A percentile compares a stretch with the other conserved stretches of the same genome.
Conservation (phyloP, 2,329 filamentous ascomycete genomes). For the Bipolaris zeicola region DNA sequence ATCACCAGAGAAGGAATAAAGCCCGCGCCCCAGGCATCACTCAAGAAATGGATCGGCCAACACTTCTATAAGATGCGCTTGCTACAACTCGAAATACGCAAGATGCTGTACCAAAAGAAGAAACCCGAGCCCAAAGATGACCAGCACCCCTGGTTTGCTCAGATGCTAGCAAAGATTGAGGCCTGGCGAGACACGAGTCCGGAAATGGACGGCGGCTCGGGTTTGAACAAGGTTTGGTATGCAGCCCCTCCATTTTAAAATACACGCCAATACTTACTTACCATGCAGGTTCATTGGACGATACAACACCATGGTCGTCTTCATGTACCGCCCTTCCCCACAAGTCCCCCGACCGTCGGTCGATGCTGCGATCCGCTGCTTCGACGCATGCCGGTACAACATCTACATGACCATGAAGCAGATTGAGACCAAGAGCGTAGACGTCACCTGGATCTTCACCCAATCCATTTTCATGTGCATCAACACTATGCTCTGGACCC, state of each 20-base stretch:
- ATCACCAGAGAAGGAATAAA: slow-evolving; percentile 80
- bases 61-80: slow-evolving; percentile 93
- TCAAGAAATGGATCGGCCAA: slow-evolving; percentile 86
- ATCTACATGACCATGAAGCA: slow-evolving; percentile 81
- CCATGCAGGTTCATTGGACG: slow-evolving; percentile 65
- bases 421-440: slow-evolving; percentile 74
- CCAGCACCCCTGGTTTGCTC: slow-evolving; percentile 81
- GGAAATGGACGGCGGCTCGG: slow-evolving; percentile 68
- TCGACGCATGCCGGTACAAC: slow-evolving; percentile 79
- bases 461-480: slow-evolving; percentile 88
- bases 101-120: slow-evolving; percentile 85
- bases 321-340: slow-evolving; percentile 87
- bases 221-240: slow-evolving; percentile 81
- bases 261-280: neutral
- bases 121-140: slow-evolving; percentile 76
- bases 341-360: slow-evolving; percentile 86
- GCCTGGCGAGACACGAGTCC: slow-evolving; percentile 81
- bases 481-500: slow-evolving; percentile 88
- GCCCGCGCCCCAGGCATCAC: slow-evolving; percentile 69
- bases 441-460: slow-evolving; percentile 93
- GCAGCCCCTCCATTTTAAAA: slow-evolving; percentile 37
- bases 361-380: slow-evolving; percentile 80
- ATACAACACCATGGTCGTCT: slow-evolving; percentile 86
- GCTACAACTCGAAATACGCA: slow-evolving; percentile 84
- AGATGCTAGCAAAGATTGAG: slow-evolving; percentile 78